These are phyloP conservation scores for Calonectria pseudoreteaudii DNA, from an alignment of 2,329 filamentous ascomycete species.

Conservation along the genomic window DNA sequence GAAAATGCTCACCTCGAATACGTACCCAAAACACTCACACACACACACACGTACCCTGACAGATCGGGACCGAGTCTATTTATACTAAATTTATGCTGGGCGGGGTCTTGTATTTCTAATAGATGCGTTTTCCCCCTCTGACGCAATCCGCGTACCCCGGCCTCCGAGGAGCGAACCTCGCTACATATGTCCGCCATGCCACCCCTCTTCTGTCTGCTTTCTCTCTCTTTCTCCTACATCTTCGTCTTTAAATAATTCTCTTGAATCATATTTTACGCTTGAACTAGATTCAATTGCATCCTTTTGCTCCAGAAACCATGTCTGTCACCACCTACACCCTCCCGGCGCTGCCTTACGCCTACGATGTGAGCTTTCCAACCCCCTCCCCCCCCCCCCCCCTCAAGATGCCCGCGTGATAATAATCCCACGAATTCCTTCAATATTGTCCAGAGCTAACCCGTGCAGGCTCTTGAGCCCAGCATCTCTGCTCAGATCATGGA, in stretches of 20 bases:
- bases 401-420: not conserved
- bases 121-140: constrained; percentile 11
- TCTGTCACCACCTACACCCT: constrained; percentile 65
- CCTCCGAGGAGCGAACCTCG: not conserved
- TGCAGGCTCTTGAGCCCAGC: constrained; percentile 76
- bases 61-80: not conserved
- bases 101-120: constrained; percentile 17
- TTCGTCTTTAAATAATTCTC: not conserved
- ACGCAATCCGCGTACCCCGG: constrained; percentile 25
- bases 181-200: constrained; percentile 11
- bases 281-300: not conserved
- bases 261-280: not conserved
- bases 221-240: constrained; percentile 9
- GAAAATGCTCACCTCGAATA: constrained; percentile 16
- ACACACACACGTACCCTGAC: no score
- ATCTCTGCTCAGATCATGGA: constrained; percentile 86
- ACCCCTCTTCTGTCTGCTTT: constrained; percentile 25
- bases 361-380: constrained; percentile 67
- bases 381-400: not conserved
- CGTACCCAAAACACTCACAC: not conserved
- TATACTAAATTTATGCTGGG: not conserved
- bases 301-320: constrained; percentile 43
- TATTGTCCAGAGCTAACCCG: constrained; percentile 3
- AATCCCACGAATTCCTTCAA: not conserved
- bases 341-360: constrained; percentile 75